A percentile compares a stretch with the other conserved stretches of the same genome.
Evolutionary conservation across 1,284 basidiomycete genomes (phyloP).

Genomic region (Cryptococcus depauperatus): DNA sequence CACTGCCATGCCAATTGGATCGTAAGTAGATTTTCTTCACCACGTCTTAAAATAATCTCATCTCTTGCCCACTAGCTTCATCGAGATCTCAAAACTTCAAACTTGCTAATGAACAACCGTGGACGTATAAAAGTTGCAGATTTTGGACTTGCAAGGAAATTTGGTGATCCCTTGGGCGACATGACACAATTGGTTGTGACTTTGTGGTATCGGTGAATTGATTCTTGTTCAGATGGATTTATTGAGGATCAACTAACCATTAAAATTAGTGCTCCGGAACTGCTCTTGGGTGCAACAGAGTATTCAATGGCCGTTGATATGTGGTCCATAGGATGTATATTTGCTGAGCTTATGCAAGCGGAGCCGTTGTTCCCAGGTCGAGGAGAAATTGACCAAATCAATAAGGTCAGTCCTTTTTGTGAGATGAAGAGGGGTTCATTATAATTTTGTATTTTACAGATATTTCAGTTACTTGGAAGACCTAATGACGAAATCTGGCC

Average conservation of each 20-base stretch:
- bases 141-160: constrained; percentile 91
- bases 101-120: constrained; percentile 96
- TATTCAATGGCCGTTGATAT: constrained; percentile 72
- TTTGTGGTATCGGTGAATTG: constrained; percentile 90
- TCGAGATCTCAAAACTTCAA: constrained; percentile 94
- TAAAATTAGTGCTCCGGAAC: constrained; percentile 73
- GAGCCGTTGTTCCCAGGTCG: constrained; percentile 95
- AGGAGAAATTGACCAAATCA: constrained; percentile 84
- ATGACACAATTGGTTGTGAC: constrained; percentile 98
- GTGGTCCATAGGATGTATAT: constrained; percentile 56
- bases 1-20: constrained; percentile 97
- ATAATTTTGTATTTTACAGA: constrained; percentile 33
- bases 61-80: constrained; percentile 53
- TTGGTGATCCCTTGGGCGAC: constrained; percentile 89
- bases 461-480: constrained; percentile 84
- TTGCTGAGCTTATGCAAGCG: constrained; percentile 87
- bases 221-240: not conserved
- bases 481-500: constrained; percentile 84
- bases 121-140: constrained; percentile 98
- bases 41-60: not conserved
- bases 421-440: not conserved
- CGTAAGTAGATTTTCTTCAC: constrained; percentile 20
- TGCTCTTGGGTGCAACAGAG: constrained; percentile 81
- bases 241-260: not conserved
- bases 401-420: constrained; percentile 53